These are phyloP conservation scores for Tephrocybe sp. DNA, from an alignment of 768 basidiomycete species.

Conservation along the genomic window DNA sequence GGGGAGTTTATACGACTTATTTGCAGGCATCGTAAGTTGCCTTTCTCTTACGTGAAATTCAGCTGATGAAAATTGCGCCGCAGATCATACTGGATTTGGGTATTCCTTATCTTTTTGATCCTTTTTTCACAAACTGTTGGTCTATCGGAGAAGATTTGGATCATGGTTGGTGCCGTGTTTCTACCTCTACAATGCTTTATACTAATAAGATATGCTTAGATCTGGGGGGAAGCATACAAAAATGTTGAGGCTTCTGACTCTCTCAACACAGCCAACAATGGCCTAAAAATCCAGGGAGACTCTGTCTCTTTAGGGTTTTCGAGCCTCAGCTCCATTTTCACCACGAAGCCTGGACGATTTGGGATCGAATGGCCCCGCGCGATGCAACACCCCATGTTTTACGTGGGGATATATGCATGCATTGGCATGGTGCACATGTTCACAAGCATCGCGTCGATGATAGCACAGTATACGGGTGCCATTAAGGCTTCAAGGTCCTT, in stretches of 20 bases:
- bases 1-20: conserved; percentile 67
- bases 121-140: conserved; percentile 49
- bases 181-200: background rate
- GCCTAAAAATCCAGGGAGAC: conserved; percentile 33
- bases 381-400: conserved; percentile 66
- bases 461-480: conserved; percentile 62
- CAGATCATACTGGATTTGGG: conserved; percentile 71
- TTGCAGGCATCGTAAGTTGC: conserved; percentile 63
- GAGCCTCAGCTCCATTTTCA: conserved; percentile 16
- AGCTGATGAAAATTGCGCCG: background rate
- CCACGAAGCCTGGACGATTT: conserved; percentile 19
- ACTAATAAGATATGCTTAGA: conserved; percentile 23
- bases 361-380: conserved; percentile 45
- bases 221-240: conserved; percentile 68
- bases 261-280: conserved; percentile 27
- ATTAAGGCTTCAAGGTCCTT: conserved; percentile 43
- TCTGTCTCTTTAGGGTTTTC: conserved; percentile 23
- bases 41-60: background rate
- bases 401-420: conserved; percentile 62
- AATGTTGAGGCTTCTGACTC: conserved; percentile 16
- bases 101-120: conserved; percentile 45
- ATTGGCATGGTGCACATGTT: conserved; percentile 53
- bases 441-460: conserved; percentile 43
- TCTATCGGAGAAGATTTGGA: conserved; percentile 69
- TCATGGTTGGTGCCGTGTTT: conserved; percentile 44